phyloP scores from a whole-genome alignment of 148 eudicot species.

The Talinum fruticosum region DNA sequence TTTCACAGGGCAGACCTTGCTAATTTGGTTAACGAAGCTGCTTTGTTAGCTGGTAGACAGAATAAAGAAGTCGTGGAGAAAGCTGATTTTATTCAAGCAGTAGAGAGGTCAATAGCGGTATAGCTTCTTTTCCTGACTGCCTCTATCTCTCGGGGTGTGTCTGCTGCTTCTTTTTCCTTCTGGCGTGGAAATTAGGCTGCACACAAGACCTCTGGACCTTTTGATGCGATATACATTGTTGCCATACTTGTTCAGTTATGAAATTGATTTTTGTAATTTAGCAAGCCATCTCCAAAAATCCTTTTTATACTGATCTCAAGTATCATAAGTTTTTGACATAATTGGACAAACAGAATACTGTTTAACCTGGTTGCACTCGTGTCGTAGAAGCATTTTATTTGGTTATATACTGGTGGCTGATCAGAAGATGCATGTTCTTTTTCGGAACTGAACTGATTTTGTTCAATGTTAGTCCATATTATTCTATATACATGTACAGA shows the following conservation, averaged over 20 bases:
- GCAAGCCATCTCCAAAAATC: not conserved
- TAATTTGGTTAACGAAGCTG: slow-evolving; percentile 97
- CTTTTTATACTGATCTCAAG: not conserved
- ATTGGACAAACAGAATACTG: not conserved
- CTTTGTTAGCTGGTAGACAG: slow-evolving; percentile 88
- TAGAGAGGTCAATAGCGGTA: slow-evolving; percentile 95
- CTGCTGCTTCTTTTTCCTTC: not conserved
- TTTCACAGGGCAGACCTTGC: slow-evolving; percentile 94
- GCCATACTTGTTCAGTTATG: not conserved
- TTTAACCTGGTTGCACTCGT: not conserved
- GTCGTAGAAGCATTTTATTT: not conserved
- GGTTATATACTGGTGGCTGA: not conserved
- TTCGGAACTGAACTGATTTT: not conserved
- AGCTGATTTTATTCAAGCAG: slow-evolving; percentile 84
- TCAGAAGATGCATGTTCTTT: not conserved
- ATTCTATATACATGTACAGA: not conserved
- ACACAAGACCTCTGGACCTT: not conserved
- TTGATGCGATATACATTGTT: not conserved
- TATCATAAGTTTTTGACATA: too few relatives aligned
- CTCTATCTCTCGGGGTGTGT: slow-evolving; percentile 2
- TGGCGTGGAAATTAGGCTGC: not conserved
- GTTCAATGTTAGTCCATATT: not conserved
- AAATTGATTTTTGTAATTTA: not conserved
- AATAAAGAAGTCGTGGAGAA: slow-evolving; percentile 73
- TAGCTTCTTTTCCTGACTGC: not conserved